Evolutionary conservation across 129 eudicot species (phyloP).

Genomic region (Flaveria robusta): DNA sequence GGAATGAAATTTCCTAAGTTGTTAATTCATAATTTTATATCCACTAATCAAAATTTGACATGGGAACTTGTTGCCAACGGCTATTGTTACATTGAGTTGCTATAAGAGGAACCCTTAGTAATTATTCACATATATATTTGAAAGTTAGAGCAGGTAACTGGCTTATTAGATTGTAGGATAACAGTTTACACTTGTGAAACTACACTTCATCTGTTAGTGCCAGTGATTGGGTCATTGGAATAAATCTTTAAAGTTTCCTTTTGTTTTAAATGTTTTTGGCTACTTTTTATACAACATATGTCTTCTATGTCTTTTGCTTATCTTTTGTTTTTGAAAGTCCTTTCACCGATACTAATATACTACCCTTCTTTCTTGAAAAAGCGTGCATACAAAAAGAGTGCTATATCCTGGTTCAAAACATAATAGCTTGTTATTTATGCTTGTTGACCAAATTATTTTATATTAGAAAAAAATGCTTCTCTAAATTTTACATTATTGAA

Average conservation of each 20-base stretch:
- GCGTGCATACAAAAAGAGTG: neutral
- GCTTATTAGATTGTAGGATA: neutral
- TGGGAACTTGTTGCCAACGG: neutral
- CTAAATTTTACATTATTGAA: neutral
- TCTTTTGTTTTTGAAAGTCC: neutral
- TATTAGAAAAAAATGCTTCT: neutral
- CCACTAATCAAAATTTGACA: neutral
- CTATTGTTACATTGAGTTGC: conserved; percentile 4
- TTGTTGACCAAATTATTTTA: neutral
- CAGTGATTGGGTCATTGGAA: neutral
- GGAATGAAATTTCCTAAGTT: neutral
- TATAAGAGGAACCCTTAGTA: conserved; percentile 24
- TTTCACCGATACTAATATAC: neutral
- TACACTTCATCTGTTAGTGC: neutral
- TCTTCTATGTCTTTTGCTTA: neutral
- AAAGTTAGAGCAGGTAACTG: conserved; percentile 1
- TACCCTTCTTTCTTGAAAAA: neutral
- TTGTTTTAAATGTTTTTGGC: neutral
- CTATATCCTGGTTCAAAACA: neutral
- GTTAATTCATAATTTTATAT: conserved; percentile 12
- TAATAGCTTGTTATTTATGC: neutral
- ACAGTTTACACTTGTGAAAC: neutral
- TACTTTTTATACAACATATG: neutral
- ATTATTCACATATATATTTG: neutral
- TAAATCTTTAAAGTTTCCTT: neutral